A percentile compares a stretch with the other conserved stretches of the same genome.
phyloP scores from a whole-genome alignment of 345 rosid species.

The Hibiscus tridactylites region DNA sequence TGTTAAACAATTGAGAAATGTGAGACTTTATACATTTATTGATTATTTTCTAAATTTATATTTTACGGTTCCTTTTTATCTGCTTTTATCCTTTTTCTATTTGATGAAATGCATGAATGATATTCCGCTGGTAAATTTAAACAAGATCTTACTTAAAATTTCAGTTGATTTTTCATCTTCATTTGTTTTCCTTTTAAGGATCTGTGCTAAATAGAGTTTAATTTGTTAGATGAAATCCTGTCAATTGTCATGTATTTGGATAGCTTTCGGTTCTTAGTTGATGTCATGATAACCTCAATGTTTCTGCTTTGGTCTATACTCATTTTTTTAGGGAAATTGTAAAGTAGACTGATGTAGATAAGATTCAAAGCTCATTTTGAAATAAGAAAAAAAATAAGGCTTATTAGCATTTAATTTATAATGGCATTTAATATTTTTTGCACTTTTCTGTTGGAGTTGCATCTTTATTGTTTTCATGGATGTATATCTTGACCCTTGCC shows the following conservation, averaged over 20 bases:
- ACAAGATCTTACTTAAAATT: background rate
- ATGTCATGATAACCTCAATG: background rate
- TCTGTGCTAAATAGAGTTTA: background rate
- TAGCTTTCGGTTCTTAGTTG: background rate
- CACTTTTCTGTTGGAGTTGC: background rate
- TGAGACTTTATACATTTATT: constrained; percentile 11
- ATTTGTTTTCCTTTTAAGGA: background rate
- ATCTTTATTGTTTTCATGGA: background rate
- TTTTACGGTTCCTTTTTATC: background rate
- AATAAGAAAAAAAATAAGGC: background rate
- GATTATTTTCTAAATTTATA: background rate
- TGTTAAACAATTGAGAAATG: constrained; percentile 68
- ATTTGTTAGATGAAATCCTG: background rate
- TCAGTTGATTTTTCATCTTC: background rate
- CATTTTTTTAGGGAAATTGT: background rate
- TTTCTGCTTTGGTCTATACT: background rate
- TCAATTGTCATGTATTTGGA: background rate
- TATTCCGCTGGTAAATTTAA: background rate
- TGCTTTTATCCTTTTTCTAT: background rate
- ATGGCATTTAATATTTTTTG: background rate
- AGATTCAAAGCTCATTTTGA: background rate
- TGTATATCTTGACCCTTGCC: background rate
- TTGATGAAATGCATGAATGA: background rate
- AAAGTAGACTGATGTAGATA: background rate
- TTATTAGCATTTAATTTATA: background rate